A percentile compares a stretch with the other conserved stretches of the same genome.
These are phyloP conservation scores for Candida endomychidarum DNA, from an alignment of 805 yeast species.

Conservation along the genomic window DNA sequence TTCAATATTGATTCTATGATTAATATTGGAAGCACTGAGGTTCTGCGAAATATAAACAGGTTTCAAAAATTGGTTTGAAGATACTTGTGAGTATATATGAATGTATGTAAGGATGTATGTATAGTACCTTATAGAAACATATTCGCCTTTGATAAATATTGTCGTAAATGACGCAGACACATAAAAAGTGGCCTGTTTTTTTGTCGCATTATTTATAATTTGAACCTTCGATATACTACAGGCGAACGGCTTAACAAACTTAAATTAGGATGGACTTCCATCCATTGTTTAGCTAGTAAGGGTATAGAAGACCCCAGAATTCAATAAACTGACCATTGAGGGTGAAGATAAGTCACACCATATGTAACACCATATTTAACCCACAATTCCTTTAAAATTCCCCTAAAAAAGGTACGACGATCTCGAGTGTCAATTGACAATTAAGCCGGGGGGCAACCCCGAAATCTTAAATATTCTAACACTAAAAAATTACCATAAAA, in stretches of 20 bases:
- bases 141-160: not conserved
- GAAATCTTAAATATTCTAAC: too few relatives aligned
- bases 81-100: not conserved
- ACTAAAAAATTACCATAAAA: not conserved
- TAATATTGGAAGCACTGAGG: not conserved
- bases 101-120: not conserved
- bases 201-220: not conserved
- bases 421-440: too few relatives aligned
- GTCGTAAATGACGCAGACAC: not conserved
- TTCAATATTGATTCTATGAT: not conserved
- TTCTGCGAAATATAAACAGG: not conserved
- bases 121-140: too few relatives aligned
- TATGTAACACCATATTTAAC: too few relatives aligned
- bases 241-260: not conserved
- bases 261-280: too few relatives aligned
- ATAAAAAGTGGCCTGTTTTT: slow-evolving; percentile 1
- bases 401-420: too few relatives aligned
- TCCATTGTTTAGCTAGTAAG: too few relatives aligned
- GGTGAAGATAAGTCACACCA: too few relatives aligned
- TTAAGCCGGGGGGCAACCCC: too few relatives aligned
- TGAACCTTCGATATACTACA: not conserved
- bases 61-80: not conserved
- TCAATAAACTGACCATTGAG: too few relatives aligned
- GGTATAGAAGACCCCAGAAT: too few relatives aligned
- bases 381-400: too few relatives aligned